These are phyloP conservation scores for Blepharisma stoltei DNA, from an alignment of 73 alveolate genomes.

Conservation along the genomic window DNA sequence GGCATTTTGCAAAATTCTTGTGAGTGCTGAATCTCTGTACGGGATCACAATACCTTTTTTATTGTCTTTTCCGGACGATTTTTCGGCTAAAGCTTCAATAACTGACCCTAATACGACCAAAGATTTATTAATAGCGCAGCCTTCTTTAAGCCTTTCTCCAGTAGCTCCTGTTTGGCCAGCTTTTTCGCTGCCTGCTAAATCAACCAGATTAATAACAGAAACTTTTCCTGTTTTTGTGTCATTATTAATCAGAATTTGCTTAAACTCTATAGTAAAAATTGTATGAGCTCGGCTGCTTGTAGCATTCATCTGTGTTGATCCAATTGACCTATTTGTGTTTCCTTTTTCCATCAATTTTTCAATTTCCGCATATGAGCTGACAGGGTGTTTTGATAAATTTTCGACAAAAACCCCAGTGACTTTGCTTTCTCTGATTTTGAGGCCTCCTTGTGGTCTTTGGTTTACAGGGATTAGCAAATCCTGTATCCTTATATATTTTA, in stretches of 20 bases:
- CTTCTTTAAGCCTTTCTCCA: slow-evolving; percentile 98
- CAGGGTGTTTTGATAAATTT: slow-evolving; percentile 92
- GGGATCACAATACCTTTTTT: slow-evolving; percentile 90
- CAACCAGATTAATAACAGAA: slow-evolving; percentile 95
- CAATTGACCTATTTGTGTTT: slow-evolving; percentile 90
- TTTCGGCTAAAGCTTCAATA: slow-evolving; percentile 91
- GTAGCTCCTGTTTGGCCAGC: slow-evolving; percentile 98
- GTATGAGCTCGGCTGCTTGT: slow-evolving; percentile 87
- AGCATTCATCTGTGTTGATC: slow-evolving; percentile 91
- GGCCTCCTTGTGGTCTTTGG: slow-evolving; percentile 89
- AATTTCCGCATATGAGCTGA: slow-evolving; percentile 89
- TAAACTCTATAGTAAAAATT: slow-evolving; percentile 90
- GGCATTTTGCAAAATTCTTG: slow-evolving; percentile 97
- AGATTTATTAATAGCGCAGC: slow-evolving; percentile 95
- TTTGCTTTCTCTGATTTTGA: slow-evolving; percentile 92
- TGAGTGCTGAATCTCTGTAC: slow-evolving; percentile 96
- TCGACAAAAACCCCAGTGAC: slow-evolving; percentile 94
- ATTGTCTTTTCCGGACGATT: slow-evolving; percentile 72
- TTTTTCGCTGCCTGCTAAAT: slow-evolving; percentile 99
- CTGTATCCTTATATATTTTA: slow-evolving; percentile 79
- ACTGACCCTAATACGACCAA: slow-evolving; percentile 91
- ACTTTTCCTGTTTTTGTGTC: slow-evolving; percentile 82
- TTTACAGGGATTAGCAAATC: slow-evolving; percentile 78
- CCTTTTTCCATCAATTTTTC: slow-evolving; percentile 96
- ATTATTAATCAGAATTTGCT: slow-evolving; percentile 70